phyloP scores from a whole-genome alignment of 2,329 filamentous ascomycete genomes.

The Cladophialophora chaetospira region DNA sequence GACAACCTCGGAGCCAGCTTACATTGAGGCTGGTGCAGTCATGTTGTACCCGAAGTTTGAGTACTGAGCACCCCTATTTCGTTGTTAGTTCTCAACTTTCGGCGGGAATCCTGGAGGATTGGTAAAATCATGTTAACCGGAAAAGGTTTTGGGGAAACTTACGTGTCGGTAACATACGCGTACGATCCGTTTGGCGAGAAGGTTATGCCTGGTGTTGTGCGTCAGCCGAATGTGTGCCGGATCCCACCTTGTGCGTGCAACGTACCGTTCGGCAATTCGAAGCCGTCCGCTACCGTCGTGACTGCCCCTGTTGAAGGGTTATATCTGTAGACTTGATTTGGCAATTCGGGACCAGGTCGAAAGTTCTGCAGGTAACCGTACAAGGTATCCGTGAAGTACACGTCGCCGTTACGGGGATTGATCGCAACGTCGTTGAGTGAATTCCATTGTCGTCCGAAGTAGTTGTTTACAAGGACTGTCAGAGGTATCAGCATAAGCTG shows the following conservation, averaged over 20 bases:
- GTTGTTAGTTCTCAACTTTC: no score
- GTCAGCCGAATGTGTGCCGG: not conserved
- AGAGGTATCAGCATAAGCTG: not conserved
- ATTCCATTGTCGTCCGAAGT: slow-evolving; percentile 53
- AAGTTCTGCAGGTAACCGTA: slow-evolving; percentile 51
- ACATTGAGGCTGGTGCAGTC: slow-evolving; percentile 27
- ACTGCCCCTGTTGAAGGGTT: slow-evolving; percentile 45
- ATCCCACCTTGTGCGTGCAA: slow-evolving; percentile 3
- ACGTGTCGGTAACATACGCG: slow-evolving; percentile 34
- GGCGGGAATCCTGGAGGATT: no score
- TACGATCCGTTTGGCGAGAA: slow-evolving; percentile 41
- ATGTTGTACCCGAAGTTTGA: slow-evolving; percentile 29
- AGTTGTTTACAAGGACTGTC: slow-evolving; percentile 60
- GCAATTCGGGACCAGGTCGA: slow-evolving; percentile 48
- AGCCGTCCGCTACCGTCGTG: slow-evolving; percentile 52
- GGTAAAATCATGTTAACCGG: no score
- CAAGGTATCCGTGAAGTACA: slow-evolving; percentile 35
- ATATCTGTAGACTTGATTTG: slow-evolving; percentile 54
- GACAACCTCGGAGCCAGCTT: not conserved
- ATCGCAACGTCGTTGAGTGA: slow-evolving; percentile 33
- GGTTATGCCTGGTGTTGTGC: slow-evolving; percentile 18
- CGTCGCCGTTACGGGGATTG: slow-evolving; percentile 30
- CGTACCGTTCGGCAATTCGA: slow-evolving; percentile 49
- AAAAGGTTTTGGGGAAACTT: no score
- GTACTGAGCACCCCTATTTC: slow-evolving; percentile 24